Evolutionary conservation across 768 basidiomycete species (phyloP).

Genomic region (Mycena sanguinolenta): DNA sequence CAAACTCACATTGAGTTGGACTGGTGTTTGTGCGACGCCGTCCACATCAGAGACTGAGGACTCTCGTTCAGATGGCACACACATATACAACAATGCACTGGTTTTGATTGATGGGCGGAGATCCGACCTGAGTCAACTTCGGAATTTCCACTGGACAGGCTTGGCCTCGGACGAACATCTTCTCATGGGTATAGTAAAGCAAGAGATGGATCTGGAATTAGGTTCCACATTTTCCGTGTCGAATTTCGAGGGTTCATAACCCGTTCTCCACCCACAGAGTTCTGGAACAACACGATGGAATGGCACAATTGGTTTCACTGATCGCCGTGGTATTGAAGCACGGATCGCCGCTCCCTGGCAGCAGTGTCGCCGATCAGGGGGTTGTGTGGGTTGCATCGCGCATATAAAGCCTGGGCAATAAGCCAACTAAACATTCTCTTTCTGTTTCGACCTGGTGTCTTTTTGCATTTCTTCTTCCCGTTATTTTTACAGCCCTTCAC

Average conservation of each 20-base stretch:
- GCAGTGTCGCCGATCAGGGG: background rate
- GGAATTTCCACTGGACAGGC: background rate
- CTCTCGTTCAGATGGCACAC: background rate
- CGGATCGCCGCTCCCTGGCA: background rate
- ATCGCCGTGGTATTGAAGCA: background rate
- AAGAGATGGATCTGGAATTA: no score
- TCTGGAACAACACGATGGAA: no score
- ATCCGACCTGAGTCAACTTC: background rate
- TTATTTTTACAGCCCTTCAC: background rate
- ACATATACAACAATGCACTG: background rate
- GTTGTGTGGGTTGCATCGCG: no score
- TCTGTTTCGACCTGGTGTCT: conserved; percentile 38
- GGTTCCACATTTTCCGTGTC: no score
- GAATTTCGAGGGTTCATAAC: no score
- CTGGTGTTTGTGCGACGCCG: no score
- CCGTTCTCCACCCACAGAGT: no score
- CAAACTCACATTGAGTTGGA: no score
- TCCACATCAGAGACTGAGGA: no score
- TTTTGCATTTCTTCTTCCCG: conserved; percentile 3
- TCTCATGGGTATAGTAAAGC: no score
- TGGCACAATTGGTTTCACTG: no score
- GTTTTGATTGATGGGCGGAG: background rate
- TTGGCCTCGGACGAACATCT: background rate
- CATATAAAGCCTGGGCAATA: no score
- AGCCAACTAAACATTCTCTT: conserved; percentile 1